These are phyloP conservation scores for Lolium multiflorum DNA, from an alignment of 176 grass and related monocot species.

Conservation along the genomic window DNA sequence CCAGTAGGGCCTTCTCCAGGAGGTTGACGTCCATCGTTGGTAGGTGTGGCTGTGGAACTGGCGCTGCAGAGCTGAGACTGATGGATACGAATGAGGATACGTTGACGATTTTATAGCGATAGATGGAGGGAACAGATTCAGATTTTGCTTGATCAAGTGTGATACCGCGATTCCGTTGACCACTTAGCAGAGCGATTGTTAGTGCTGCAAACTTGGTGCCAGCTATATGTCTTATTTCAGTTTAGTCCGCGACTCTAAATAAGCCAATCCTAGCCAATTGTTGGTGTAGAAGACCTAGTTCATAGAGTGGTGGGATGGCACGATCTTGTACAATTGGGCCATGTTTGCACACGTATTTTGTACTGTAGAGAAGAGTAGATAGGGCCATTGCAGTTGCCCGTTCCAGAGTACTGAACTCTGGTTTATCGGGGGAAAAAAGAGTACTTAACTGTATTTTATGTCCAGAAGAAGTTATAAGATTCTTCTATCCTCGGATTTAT, in stretches of 20 bases:
- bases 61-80: not conserved
- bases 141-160: no score
- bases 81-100: not conserved
- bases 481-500: no score
- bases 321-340: not conserved
- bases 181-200: not conserved
- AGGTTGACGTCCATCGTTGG: conserved; percentile 63
- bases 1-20: conserved; percentile 88
- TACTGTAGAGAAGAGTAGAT: not conserved
- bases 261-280: not conserved
- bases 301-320: not conserved
- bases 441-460: no score
- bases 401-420: no score
- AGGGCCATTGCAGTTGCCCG: no score
- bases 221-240: not conserved
- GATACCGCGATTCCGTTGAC: not conserved
- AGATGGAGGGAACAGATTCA: not conserved
- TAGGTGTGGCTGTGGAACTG: conserved; percentile 1
- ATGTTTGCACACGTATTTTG: not conserved
- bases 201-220: not conserved
- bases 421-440: no score
- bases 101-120: not conserved
- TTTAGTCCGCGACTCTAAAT: not conserved
- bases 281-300: not conserved
- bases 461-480: no score